Evolutionary conservation across 805 yeast genomes (phyloP), one percentile per base, ranked within the genome.

Genomic region (Metschnikowia baotianmanensis): DNA sequence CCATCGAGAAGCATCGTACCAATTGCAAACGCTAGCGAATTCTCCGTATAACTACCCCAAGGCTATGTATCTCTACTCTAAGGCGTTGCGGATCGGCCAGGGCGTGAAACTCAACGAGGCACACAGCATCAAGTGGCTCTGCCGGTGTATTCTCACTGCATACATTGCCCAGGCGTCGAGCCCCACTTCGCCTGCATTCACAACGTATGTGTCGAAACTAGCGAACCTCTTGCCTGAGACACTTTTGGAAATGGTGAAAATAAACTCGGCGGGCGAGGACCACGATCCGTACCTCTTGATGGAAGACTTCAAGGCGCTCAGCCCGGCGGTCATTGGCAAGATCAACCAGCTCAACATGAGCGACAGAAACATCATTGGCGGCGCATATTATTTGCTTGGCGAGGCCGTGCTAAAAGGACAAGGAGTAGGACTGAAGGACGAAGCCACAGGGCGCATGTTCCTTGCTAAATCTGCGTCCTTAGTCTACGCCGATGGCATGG

Each of bases 401-500:
- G 6, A 75, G 73, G 48, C 68, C 75, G 7, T 73, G 74, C 42
- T 53, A 74, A 37, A 71, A 75, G 51, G 86, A 83, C 6, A 76
- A 70, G 89, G 87, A 1, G 33, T 60, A 10, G 31, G 58, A 4
- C 57, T 56, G 13, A 71, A 72, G 43, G 80, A 82, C 50, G 86
- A 81, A 51, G 43, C 49, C 6, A 69, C 68, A 49, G 91, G 86
- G 0, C 63, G 84, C 21, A 69, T 69, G 45, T 76, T 77, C 48
- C 62, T 83, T 34, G 83, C 83, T 44, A 72, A 76, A 52, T 79
- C 88, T 2, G 91, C 81, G 0, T 67, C 80, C 7, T 59, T 81
- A 56, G 93, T 91, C 2, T 78, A 79, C 50, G 68, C 75, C 1
- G 84, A 82, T 43, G 82, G 89, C 0, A 77, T 83, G 80, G 66